phyloP scores from a whole-genome alignment of 2,329 filamentous ascomycete species.

The Trichoderma endophyticum region DNA sequence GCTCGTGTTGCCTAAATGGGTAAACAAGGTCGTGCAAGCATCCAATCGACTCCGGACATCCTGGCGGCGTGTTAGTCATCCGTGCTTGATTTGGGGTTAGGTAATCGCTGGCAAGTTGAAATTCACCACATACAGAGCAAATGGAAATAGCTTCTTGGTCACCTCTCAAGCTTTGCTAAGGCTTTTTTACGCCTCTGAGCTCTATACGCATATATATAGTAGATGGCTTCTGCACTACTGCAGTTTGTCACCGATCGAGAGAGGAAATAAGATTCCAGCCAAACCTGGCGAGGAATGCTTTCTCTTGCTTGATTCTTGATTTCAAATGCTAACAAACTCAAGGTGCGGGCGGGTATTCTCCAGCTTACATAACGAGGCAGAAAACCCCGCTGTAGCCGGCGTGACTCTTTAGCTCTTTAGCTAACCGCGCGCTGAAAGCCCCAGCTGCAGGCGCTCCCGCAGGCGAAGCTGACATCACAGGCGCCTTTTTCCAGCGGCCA shows the following conservation, averaged over 20 bases:
- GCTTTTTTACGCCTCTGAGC: background rate
- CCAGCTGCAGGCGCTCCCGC: background rate
- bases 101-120: background rate
- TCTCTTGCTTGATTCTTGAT: background rate
- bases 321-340: background rate
- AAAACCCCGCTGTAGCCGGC: slow-evolving; percentile 1
- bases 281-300: background rate
- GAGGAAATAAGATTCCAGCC: background rate
- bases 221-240: background rate
- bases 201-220: background rate
- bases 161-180: background rate
- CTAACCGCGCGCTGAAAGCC: background rate
- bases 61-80: background rate
- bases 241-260: background rate
- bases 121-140: background rate
- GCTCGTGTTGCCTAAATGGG: background rate
- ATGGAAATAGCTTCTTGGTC: background rate
- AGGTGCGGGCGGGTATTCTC: background rate
- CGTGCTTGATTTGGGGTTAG: background rate
- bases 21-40: background rate
- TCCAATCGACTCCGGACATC: background rate
- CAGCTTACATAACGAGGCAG: background rate
- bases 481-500: background rate
- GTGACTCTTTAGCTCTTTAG: slow-evolving; percentile 4
- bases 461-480: slow-evolving; percentile 14